Evolutionary conservation across 208 protist genomes (phyloP), one percentile per base, ranked within the genome.

Genomic region (Porcisia deanei): DNA sequence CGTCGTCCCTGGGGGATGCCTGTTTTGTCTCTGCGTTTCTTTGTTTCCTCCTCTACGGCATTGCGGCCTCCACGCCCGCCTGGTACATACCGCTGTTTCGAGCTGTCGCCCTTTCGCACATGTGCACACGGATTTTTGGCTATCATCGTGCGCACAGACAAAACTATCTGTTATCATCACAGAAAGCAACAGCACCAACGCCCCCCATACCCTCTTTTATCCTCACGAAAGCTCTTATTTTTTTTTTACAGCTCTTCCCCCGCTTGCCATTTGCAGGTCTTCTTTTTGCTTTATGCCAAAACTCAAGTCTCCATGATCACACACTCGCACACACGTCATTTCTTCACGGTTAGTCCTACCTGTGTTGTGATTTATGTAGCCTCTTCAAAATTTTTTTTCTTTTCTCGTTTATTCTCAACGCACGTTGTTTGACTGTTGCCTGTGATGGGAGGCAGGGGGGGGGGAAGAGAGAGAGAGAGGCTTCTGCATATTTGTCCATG

Each of bases 371-470:
- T 63, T 75, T 55, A 9, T 63, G 16, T 55, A 3, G 68, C 30
- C 45, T 70, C 54, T 22, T 71, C 69, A 69, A 41, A 58, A 34
- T 73, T 58, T 45, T 73, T 54, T 66, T 45, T 16, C 54, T 52
- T 16, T 55, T 49, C 41, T 77, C 12, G 22, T 1, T 52, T 52
- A 37, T 20, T 71, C 43, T 73, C 67, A 7, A 30, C 75, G 20
- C 14, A 73, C 66, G 37, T 43, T 66, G 41, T 37, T 69, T 45
- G 22, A 49, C 6, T 61, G 45, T 41, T 65, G 69, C 34, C n/a
- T 67, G 41, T 1, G n/a, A 49, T 47, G 6, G 22, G 47, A n/a
- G 41, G 22, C 30, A 30, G 30, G 30, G 30, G 30, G 0, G 30
- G 30, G 30, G 30, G 0, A 30, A 30, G 30, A 30, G 30, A 30